phyloP scores from a whole-genome alignment of 1,284 basidiomycete genomes.

The Ustilago vetiveriae region DNA sequence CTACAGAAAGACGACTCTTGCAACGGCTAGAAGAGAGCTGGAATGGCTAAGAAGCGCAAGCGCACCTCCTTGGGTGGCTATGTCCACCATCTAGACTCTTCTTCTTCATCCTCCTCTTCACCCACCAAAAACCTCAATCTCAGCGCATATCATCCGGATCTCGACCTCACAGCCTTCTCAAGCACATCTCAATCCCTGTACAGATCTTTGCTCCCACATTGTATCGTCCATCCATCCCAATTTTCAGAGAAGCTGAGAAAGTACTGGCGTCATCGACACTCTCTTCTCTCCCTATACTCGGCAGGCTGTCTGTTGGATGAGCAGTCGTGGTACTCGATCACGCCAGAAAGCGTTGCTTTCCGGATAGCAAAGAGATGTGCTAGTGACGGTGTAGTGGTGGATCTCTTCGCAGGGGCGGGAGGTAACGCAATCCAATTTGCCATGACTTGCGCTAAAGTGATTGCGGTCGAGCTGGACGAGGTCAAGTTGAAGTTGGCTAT shows the following conservation, averaged over 20 bases:
- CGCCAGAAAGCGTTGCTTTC: slow-evolving; percentile 87
- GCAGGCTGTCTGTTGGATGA: slow-evolving; percentile 72
- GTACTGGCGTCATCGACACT: slow-evolving; percentile 53
- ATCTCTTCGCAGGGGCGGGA: slow-evolving; percentile 97
- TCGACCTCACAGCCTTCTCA: slow-evolving; percentile 4
- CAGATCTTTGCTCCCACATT: slow-evolving; percentile 11
- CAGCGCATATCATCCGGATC: slow-evolving; percentile 30
- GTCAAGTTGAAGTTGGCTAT: slow-evolving; percentile 83
- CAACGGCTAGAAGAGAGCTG: not conserved
- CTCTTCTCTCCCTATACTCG: slow-evolving; percentile 58
- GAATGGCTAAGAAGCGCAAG: slow-evolving; percentile 37
- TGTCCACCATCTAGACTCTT: slow-evolving; percentile 8
- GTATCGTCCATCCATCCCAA: slow-evolving; percentile 23
- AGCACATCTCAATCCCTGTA: not conserved
- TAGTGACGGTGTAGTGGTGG: slow-evolving; percentile 72
- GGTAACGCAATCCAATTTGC: slow-evolving; percentile 98
- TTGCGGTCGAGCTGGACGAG: slow-evolving; percentile 88
- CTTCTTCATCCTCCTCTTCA: not conserved
- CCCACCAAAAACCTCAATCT: slow-evolving; percentile 16
- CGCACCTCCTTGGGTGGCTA: slow-evolving; percentile 9
- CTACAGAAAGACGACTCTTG: not conserved
- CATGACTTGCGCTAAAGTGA: slow-evolving; percentile 88
- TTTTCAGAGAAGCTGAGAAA: slow-evolving; percentile 17
- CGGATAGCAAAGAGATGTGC: slow-evolving; percentile 89
- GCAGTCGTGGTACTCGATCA: slow-evolving; percentile 97